Evolutionary conservation across 768 basidiomycete species (phyloP).

Genomic region (Boletus huronensis): DNA sequence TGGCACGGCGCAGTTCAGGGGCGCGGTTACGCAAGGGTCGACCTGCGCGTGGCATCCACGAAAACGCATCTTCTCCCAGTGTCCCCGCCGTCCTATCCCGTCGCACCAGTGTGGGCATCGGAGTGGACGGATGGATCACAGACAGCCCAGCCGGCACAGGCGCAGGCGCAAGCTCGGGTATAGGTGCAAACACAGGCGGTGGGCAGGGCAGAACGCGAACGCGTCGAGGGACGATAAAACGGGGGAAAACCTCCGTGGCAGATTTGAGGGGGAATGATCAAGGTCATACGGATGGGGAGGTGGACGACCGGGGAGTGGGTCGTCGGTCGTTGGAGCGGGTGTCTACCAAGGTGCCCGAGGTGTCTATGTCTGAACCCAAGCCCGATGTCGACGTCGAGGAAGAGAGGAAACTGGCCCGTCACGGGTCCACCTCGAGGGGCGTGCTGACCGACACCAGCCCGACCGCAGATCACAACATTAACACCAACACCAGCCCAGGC

Average conservation of each 20-base stretch:
- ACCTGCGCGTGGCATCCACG: neutral
- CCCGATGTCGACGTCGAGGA: neutral
- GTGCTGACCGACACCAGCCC: neutral
- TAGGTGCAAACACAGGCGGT: neutral
- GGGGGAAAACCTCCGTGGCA: slow-evolving; percentile 21
- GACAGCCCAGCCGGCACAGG: slow-evolving; percentile 9
- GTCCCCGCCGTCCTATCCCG: neutral
- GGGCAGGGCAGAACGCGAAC: neutral
- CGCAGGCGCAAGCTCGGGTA: neutral
- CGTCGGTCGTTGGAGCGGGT: neutral
- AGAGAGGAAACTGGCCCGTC: neutral
- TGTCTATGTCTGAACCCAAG: neutral
- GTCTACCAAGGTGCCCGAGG: neutral
- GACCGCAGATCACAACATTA: neutral
- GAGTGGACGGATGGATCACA: slow-evolving; percentile 20
- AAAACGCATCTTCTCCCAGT: neutral
- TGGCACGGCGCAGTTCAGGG: neutral
- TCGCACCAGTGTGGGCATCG: neutral
- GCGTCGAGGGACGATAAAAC: slow-evolving; percentile 5
- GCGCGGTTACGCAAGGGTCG: slow-evolving; percentile 19
- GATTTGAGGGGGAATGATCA: slow-evolving; percentile 26
- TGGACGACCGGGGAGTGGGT: neutral
- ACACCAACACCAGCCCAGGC: neutral
- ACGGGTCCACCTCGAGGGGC: neutral
- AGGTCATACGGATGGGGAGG: slow-evolving; percentile 29